Percentiles rank a stretch among this genome's conserved stretches.
These are phyloP conservation scores for Rubia balearica DNA, from an alignment of 305 asterid genomes.

Conservation along the genomic window DNA sequence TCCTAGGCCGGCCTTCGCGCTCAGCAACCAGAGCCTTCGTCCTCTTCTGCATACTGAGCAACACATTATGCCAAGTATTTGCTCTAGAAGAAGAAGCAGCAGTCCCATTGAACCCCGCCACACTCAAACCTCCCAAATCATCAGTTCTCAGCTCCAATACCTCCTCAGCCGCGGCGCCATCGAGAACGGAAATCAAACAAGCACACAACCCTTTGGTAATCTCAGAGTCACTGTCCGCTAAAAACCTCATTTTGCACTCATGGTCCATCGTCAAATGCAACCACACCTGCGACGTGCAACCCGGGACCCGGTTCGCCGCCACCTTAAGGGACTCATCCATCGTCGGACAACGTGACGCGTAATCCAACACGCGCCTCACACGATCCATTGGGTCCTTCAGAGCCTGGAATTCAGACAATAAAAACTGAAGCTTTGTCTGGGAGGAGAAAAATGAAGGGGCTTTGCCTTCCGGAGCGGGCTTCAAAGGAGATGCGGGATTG, in stretches of 20 bases:
- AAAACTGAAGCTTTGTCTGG: constrained; percentile 40
- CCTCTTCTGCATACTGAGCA: constrained; percentile 84
- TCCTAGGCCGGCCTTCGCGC: constrained; percentile 49
- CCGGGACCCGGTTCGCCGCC: constrained; percentile 60
- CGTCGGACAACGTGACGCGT: constrained; percentile 39
- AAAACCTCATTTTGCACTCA: constrained; percentile 41
- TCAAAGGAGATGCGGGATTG: constrained; percentile 22
- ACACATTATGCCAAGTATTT: constrained; percentile 87
- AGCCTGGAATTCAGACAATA: constrained; percentile 50
- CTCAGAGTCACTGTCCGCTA: constrained; percentile 78
- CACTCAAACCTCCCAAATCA: constrained; percentile 58
- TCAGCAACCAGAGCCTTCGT: constrained; percentile 56
- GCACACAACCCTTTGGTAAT: constrained; percentile 77
- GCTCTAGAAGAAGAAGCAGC: constrained; percentile 35
- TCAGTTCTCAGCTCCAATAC: constrained; percentile 67
- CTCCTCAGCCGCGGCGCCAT: constrained; percentile 61
- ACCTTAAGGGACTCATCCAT: constrained; percentile 40
- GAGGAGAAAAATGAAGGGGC: constrained; percentile 36
- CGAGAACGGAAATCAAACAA: constrained; percentile 65
- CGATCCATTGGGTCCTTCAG: constrained; percentile 61
- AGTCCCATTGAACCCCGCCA: constrained; percentile 46
- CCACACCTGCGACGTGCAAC: constrained; percentile 92
- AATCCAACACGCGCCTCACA: constrained; percentile 53
- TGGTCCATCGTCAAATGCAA: constrained; percentile 38
- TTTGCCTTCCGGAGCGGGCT: constrained; percentile 21